Evolutionary conservation across 2,329 filamentous ascomycete genomes (phyloP).

Genomic region (Biscogniauxia mediterranea): DNA sequence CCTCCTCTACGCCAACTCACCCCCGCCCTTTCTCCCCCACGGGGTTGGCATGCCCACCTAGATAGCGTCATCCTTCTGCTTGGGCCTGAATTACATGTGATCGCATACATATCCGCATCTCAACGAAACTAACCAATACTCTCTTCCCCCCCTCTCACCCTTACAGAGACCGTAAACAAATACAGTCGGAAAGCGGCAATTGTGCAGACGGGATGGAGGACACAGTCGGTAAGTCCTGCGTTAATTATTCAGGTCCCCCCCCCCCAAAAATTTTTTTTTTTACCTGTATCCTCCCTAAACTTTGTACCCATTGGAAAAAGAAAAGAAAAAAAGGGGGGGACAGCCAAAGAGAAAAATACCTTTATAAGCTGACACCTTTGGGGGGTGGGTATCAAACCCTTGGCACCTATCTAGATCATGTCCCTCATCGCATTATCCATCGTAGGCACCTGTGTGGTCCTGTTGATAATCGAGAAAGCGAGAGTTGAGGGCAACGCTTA

Average conservation of each 20-base stretch:
- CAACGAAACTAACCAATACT: background rate
- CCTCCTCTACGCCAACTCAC: no score
- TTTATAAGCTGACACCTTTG: background rate
- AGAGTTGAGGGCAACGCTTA: conserved; percentile 18
- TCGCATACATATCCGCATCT: background rate
- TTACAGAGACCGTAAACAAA: conserved; percentile 65
- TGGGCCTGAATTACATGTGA: background rate
- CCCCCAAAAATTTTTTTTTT: background rate
- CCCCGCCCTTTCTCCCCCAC: background rate
- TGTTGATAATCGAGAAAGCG: conserved; percentile 52
- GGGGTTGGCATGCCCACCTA: background rate
- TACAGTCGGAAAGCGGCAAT: conserved; percentile 78
- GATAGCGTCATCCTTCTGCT: background rate
- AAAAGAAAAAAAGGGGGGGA: background rate
- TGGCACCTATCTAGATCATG: conserved; percentile 49
- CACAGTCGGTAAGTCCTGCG: conserved; percentile 65
- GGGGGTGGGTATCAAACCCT: no score
- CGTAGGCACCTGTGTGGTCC: conserved; percentile 62
- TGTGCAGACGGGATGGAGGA: conserved; percentile 92
- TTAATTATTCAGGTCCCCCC: background rate
- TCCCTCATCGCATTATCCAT: conserved; percentile 61
- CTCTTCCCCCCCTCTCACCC: background rate
- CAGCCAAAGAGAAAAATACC: background rate
- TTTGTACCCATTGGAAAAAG: background rate
- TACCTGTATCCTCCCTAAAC: no score